Evolutionary conservation across 2,329 filamentous ascomycete genomes (phyloP).

Genomic region (Ceratocystis lukuohia): DNA sequence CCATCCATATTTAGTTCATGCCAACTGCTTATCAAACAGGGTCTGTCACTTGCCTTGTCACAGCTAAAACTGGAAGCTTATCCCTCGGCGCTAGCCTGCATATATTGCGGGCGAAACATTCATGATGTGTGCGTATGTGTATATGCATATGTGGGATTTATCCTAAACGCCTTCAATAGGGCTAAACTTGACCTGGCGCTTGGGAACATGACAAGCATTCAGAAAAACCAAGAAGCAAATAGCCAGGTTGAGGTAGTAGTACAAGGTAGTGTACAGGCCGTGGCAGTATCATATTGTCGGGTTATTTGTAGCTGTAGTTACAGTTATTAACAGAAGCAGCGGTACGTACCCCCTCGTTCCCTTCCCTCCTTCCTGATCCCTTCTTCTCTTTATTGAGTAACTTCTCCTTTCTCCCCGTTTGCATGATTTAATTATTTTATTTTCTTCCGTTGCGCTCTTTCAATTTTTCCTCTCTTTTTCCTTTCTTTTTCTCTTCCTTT

Average conservation of each 20-base stretch:
- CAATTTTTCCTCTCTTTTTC: not conserved
- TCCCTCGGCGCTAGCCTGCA: no score
- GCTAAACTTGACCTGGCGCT: not conserved
- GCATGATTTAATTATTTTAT: slow-evolving; percentile 2
- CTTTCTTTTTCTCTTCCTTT: slow-evolving; percentile 3
- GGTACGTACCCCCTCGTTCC: not conserved
- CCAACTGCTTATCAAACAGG: not conserved
- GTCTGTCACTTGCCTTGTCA: not conserved
- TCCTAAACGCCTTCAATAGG: no score
- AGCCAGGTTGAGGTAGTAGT: not conserved
- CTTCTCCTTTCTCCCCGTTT: slow-evolving; percentile 13
- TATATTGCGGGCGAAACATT: no score
- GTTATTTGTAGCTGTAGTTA: not conserved
- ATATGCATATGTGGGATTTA: no score
- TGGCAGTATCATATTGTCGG: not conserved
- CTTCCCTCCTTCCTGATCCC: not conserved
- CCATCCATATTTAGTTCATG: not conserved
- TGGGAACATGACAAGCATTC: not conserved
- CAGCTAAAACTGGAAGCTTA: not conserved
- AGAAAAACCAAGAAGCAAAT: not conserved
- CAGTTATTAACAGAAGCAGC: not conserved
- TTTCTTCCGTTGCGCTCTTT: slow-evolving; percentile 5
- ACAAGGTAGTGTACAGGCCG: not conserved
- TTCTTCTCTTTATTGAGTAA: not conserved
- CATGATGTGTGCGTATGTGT: not conserved